Conservation (phyloP, 2,329 filamentous ascomycete species). For the Pseudophaeomoniella oleicola region DNA sequence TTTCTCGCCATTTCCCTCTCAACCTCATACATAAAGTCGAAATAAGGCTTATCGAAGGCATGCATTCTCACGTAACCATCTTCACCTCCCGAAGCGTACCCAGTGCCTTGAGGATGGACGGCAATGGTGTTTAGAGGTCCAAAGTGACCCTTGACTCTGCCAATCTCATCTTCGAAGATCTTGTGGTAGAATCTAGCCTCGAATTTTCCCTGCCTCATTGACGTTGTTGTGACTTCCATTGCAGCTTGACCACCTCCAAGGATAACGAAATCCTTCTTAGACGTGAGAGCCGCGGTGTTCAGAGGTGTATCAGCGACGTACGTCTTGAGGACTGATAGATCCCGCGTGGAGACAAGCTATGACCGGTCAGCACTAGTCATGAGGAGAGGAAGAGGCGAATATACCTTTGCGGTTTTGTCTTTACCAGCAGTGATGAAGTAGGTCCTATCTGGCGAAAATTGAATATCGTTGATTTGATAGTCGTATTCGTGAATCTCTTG, state of each 20-base stretch:
- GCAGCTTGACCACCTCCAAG: conserved; percentile 95
- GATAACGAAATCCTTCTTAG: conserved; percentile 95
- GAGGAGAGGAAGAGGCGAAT: conserved; percentile 1
- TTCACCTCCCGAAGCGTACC: conserved; percentile 91
- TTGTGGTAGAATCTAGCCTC: conserved; percentile 99
- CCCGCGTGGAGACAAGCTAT: conserved; percentile 66
- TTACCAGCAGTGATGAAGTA: conserved; percentile 98
- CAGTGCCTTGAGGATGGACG: conserved; percentile 76
- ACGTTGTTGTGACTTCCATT: conserved; percentile 96
- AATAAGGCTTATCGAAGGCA: conserved; percentile 97
- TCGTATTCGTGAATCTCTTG: conserved; percentile 75
- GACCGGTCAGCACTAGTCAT: conserved; percentile 3
- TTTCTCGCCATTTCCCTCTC: conserved; percentile 59
- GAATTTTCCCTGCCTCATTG: conserved; percentile 92
- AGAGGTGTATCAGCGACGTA: conserved; percentile 86
- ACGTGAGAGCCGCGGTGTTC: conserved; percentile 86
- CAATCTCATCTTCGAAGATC: conserved; percentile 97
- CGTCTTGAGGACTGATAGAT: conserved; percentile 85
- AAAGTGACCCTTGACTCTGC: conserved; percentile 92
- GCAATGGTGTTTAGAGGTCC: conserved; percentile 94
- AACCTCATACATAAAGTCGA: conserved; percentile 97
- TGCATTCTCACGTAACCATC: conserved; percentile 97
- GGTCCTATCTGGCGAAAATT: conserved; percentile 85
- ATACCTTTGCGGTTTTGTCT: conserved; percentile 89
- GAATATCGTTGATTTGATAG: conserved; percentile 74